A percentile compares a stretch with the other conserved stretches of the same genome.
These are phyloP conservation scores for Amanita pallidorosea DNA, from an alignment of 768 basidiomycete species.

Conservation along the genomic window DNA sequence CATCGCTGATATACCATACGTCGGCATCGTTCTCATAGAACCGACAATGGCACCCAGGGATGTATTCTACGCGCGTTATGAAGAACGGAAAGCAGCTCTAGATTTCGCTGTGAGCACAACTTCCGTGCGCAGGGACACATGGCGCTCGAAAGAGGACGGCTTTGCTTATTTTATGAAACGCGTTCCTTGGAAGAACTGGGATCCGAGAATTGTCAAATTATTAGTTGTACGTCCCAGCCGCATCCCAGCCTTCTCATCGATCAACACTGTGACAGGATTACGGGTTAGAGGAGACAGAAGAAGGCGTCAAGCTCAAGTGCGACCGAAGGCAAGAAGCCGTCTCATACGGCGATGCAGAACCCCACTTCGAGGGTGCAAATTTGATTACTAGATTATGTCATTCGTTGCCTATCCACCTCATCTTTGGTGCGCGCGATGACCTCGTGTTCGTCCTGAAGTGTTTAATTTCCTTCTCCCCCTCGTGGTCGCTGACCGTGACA, in stretches of 20 bases:
- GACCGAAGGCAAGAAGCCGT: conserved; percentile 32
- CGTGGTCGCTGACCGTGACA: not conserved
- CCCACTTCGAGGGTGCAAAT: conserved; percentile 29
- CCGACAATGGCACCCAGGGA: conserved; percentile 29
- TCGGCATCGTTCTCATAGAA: conserved; percentile 33
- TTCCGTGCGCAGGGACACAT: conserved; percentile 25
- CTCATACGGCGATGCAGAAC: conserved; percentile 32
- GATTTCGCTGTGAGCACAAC: conserved; percentile 25
- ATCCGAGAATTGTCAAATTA: conserved; percentile 26
- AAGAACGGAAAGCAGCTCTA: conserved; percentile 27
- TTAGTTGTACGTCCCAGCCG: conserved; percentile 22
- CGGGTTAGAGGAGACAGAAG: conserved; percentile 19
- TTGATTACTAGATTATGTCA: conserved; percentile 23
- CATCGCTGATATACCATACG: conserved; percentile 16
- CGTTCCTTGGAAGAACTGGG: conserved; percentile 37
- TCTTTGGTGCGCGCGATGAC: conserved; percentile 36
- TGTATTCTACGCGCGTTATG: conserved; percentile 22
- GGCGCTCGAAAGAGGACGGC: conserved; percentile 31
- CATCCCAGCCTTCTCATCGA: not conserved
- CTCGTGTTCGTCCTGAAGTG: conserved; percentile 25
- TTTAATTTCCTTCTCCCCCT: not conserved
- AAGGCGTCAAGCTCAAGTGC: conserved; percentile 26
- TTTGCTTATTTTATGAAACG: conserved; percentile 29
- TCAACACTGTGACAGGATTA: conserved; percentile 19
- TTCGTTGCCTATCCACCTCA: conserved; percentile 30